Conservation (phyloP, 345 rosid species). For the Ceriops zippeliana region DNA sequence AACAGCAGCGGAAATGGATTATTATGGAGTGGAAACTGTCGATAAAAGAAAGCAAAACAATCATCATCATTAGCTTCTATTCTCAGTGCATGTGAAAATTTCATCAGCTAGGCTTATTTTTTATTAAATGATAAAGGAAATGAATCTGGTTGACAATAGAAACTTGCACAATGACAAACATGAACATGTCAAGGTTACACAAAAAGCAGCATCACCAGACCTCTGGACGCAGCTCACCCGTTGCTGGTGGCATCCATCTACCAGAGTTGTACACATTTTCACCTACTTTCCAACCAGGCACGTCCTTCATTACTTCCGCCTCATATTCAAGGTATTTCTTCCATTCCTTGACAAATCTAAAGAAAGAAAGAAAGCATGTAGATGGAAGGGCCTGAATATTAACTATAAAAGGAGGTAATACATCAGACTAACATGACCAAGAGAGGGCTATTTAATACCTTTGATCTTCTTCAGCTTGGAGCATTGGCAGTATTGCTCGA, state of each 20-base stretch:
- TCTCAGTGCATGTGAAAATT: no score
- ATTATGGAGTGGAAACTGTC: no score
- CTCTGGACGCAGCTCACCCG: constrained; percentile 96
- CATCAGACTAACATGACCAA: not conserved
- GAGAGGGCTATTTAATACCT: constrained; percentile 36
- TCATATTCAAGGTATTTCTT: constrained; percentile 91
- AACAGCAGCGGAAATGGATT: no score
- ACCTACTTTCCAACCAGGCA: constrained; percentile 99
- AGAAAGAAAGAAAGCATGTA: constrained; percentile 1
- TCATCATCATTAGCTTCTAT: no score
- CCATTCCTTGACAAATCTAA: constrained; percentile 94
- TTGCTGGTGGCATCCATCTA: constrained; percentile 98
- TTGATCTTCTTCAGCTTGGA: constrained; percentile 99
- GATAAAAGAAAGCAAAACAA: no score
- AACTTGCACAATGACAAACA: constrained; percentile 7
- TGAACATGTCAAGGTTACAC: not conserved
- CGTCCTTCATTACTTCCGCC: constrained; percentile 99
- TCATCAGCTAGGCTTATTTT: not conserved
- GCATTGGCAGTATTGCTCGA: constrained; percentile 75
- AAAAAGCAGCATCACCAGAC: constrained; percentile 59
- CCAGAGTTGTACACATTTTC: constrained; percentile 92
- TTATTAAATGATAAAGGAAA: constrained; percentile 15
- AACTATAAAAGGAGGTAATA: not conserved
- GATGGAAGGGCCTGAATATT: not conserved
- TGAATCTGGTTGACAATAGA: not conserved